phyloP scores from a whole-genome alignment of 2,329 filamentous ascomycete genomes.

The Epicoccum sorghinum region DNA sequence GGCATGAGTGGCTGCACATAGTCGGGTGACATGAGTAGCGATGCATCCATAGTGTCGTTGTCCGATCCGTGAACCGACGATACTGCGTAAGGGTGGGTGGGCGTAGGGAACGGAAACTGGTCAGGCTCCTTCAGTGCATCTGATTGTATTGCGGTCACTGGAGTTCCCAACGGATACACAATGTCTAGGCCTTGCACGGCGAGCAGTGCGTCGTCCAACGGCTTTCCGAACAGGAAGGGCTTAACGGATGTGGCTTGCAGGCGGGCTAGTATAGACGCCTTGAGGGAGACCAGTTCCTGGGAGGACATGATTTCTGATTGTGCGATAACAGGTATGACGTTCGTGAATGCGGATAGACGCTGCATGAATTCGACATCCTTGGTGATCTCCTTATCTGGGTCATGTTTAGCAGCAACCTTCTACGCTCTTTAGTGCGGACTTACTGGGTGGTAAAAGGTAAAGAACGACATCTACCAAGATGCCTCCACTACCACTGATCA shows the following conservation, averaged over 20 bases:
- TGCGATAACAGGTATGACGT: conserved; percentile 82
- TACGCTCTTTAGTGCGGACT: conserved; percentile 27
- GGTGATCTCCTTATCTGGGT: conserved; percentile 46
- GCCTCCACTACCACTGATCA: conserved; percentile 82
- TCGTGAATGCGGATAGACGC: conserved; percentile 74
- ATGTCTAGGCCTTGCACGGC: conserved; percentile 41
- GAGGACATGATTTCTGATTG: conserved; percentile 72
- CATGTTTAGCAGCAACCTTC: conserved; percentile 26
- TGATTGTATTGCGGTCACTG: conserved; percentile 3
- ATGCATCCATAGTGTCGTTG: conserved; percentile 87
- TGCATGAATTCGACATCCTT: conserved; percentile 75
- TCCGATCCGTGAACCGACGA: conserved; percentile 77
- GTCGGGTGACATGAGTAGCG: conserved; percentile 88
- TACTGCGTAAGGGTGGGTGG: conserved; percentile 69
- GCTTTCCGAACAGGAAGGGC: conserved; percentile 69
- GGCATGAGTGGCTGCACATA: conserved; percentile 80
- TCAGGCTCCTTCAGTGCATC: conserved; percentile 19
- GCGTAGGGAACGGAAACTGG: conserved; percentile 38
- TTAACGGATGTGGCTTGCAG: conserved; percentile 64
- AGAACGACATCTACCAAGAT: conserved; percentile 84
- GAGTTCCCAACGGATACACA: conserved; percentile 9
- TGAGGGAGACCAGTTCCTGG: conserved; percentile 64
- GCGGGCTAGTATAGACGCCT: conserved; percentile 63
- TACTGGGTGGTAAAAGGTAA: conserved; percentile 79
- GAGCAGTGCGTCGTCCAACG: conserved; percentile 44